Evolutionary conservation across 805 yeast species (phyloP).

Genomic region (Kodamaea fukazawae): DNA sequence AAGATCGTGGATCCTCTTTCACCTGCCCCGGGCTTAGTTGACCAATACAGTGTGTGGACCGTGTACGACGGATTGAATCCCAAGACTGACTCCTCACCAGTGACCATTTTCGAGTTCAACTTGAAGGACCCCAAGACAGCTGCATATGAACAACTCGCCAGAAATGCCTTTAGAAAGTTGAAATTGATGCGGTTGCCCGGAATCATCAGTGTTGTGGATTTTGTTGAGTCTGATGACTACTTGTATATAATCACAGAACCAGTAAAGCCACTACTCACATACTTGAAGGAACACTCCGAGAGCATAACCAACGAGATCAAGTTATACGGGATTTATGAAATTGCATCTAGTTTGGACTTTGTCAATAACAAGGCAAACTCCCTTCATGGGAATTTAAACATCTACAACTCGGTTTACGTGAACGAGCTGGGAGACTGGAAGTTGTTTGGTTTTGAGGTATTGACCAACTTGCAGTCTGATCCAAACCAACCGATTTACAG

Average conservation of each 20-base stretch:
- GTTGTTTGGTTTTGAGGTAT: constrained; percentile 75
- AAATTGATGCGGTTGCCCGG: constrained; percentile 70
- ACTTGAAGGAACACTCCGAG: constrained; percentile 31
- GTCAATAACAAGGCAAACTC: constrained; percentile 57
- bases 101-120: constrained; percentile 67
- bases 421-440: constrained; percentile 77
- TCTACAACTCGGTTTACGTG: constrained; percentile 56
- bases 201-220: constrained; percentile 58
- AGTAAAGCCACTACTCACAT: constrained; percentile 49
- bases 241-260: constrained; percentile 68
- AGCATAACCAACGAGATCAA: constrained; percentile 34
- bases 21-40: constrained; percentile 14
- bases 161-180: constrained; percentile 41
- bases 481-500: constrained; percentile 45
- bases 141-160: constrained; percentile 28
- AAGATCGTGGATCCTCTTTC: constrained; percentile 30
- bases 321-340: constrained; percentile 53
- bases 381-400: constrained; percentile 61
- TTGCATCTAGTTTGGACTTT: constrained; percentile 54
- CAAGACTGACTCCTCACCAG: constrained; percentile 48
- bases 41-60: constrained; percentile 53
- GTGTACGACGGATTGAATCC: constrained; percentile 57
- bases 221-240: constrained; percentile 56
- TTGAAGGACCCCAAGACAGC: constrained; percentile 35
- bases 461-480: constrained; percentile 48